These are phyloP conservation scores for Xylariaceae sp. DNA, from an alignment of 2,329 filamentous ascomycete species.

Conservation along the genomic window DNA sequence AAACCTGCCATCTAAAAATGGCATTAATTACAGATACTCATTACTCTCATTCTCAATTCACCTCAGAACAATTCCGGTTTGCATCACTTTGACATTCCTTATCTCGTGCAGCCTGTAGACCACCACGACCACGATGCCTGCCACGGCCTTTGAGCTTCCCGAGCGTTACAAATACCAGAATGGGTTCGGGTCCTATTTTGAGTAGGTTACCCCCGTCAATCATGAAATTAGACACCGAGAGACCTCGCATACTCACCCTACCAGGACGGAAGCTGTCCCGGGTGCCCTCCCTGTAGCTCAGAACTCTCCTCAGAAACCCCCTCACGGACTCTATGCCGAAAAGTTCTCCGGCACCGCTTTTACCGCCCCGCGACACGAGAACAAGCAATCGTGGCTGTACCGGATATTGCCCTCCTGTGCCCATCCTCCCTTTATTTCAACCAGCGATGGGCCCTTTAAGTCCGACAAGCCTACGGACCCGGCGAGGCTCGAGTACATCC, in stretches of 20 bases:
- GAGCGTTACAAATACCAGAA: conserved; percentile 60
- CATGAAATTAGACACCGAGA: neutral
- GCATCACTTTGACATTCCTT: no score
- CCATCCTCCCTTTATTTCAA: conserved; percentile 39
- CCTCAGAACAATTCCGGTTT: no score
- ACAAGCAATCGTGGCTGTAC: conserved; percentile 58
- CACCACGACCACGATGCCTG: conserved; percentile 30
- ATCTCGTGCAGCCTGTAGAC: neutral
- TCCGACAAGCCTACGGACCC: conserved; percentile 45
- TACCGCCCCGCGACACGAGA: conserved; percentile 55
- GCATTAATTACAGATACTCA: no score
- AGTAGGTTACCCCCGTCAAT: conserved; percentile 44
- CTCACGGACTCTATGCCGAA: conserved; percentile 67
- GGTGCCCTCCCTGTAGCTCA: conserved; percentile 62
- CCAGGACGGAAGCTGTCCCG: conserved; percentile 55
- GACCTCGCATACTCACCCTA: conserved; percentile 1
- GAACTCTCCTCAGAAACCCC: conserved; percentile 68
- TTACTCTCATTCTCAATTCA: no score
- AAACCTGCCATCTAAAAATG: no score
- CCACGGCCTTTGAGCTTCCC: conserved; percentile 34
- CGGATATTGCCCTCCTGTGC: conserved; percentile 53
- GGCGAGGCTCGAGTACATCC: conserved; percentile 64
- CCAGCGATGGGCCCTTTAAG: conserved; percentile 40
- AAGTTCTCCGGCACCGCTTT: conserved; percentile 59
- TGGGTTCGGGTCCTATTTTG: conserved; percentile 65